Percentiles rank a stretch among this genome's conserved stretches.
Conservation (phyloP, 352 stramenopile genomes). For the Hyaloperonospora brassicae region DNA sequence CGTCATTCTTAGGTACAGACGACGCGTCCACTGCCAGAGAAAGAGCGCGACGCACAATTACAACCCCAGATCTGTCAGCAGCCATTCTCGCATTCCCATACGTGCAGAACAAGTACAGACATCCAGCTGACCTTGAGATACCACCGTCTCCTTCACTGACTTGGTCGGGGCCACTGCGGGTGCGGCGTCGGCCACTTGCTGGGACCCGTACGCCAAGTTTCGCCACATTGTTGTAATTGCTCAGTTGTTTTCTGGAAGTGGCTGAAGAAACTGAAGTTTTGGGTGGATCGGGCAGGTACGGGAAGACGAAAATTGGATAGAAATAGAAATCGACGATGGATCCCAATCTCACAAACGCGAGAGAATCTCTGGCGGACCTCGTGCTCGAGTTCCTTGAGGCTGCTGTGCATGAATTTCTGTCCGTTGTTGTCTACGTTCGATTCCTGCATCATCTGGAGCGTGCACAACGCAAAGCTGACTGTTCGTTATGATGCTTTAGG, state of each 20-base stretch:
- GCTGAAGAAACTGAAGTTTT: no score
- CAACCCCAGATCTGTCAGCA: neutral
- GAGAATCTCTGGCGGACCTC: slow-evolving; percentile 39
- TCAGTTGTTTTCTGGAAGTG: no score
- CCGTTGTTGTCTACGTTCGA: slow-evolving; percentile 4
- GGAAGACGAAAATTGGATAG: no score
- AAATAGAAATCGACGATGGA: slow-evolving; percentile 15
- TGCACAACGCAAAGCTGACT: slow-evolving; percentile 3
- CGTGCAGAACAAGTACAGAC: neutral
- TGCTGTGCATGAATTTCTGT: slow-evolving; percentile 74
- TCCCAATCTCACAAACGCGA: slow-evolving; percentile 11
- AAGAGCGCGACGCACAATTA: neutral
- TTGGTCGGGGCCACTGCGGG: slow-evolving; percentile 55
- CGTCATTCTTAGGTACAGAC: slow-evolving; percentile 76
- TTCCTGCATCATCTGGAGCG: neutral
- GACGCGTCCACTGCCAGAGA: slow-evolving; percentile 60
- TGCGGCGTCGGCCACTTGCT: slow-evolving; percentile 57
- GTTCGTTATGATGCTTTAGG: slow-evolving; percentile 20
- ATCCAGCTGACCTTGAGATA: slow-evolving; percentile 43
- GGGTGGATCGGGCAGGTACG: no score
- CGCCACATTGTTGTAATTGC: slow-evolving; percentile 36
- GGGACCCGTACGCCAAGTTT: slow-evolving; percentile 77
- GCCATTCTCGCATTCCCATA: neutral
- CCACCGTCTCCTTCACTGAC: slow-evolving; percentile 41
- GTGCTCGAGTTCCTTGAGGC: slow-evolving; percentile 75